Percentiles rank a stretch among this genome's conserved stretches.
Conservation (phyloP, 2,329 filamentous ascomycete species). For the Cladosporium velox region DNA sequence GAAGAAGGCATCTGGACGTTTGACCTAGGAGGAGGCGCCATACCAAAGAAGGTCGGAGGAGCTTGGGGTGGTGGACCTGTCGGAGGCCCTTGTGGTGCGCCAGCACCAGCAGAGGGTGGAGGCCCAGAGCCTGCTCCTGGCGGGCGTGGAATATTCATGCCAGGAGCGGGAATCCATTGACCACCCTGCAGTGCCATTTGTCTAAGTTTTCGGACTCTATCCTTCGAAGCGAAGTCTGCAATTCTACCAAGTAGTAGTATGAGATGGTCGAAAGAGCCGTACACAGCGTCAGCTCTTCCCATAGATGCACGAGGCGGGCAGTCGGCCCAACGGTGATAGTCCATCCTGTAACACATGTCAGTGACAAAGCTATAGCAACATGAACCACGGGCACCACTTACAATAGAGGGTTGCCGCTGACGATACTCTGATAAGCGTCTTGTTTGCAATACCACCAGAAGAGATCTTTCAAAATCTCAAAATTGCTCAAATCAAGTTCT, state of each 20-base stretch:
- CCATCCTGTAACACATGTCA: slow-evolving; percentile 59
- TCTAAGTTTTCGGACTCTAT: slow-evolving; percentile 75
- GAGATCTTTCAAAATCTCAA: slow-evolving; percentile 79
- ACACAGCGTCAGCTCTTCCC: slow-evolving; percentile 74
- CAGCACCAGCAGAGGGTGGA: not conserved
- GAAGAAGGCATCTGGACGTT: slow-evolving; percentile 46
- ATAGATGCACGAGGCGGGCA: slow-evolving; percentile 83
- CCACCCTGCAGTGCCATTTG: slow-evolving; percentile 62
- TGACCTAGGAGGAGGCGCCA: slow-evolving; percentile 46
- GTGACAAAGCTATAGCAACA: not conserved
- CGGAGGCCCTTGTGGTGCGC: not conserved
- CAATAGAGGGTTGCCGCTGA: slow-evolving; percentile 84
- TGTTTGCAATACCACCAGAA: slow-evolving; percentile 98
- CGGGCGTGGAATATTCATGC: slow-evolving; percentile 46
- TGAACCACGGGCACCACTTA: slow-evolving; percentile 52
- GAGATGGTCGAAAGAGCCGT: slow-evolving; percentile 86
- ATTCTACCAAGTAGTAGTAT: slow-evolving; percentile 79
- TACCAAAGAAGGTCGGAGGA: slow-evolving; percentile 56
- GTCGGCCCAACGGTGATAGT: slow-evolving; percentile 78
- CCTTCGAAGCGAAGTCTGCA: slow-evolving; percentile 74
- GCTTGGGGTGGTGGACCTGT: slow-evolving; percentile 25
- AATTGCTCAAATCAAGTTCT: slow-evolving; percentile 69
- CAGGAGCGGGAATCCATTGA: slow-evolving; percentile 57
- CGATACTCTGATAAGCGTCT: slow-evolving; percentile 85
- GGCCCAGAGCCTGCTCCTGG: slow-evolving; percentile 30